A percentile compares a stretch with the other conserved stretches of the same genome.
phyloP scores from a whole-genome alignment of 257 asterid genomes.

The Primulina tabacum region DNA sequence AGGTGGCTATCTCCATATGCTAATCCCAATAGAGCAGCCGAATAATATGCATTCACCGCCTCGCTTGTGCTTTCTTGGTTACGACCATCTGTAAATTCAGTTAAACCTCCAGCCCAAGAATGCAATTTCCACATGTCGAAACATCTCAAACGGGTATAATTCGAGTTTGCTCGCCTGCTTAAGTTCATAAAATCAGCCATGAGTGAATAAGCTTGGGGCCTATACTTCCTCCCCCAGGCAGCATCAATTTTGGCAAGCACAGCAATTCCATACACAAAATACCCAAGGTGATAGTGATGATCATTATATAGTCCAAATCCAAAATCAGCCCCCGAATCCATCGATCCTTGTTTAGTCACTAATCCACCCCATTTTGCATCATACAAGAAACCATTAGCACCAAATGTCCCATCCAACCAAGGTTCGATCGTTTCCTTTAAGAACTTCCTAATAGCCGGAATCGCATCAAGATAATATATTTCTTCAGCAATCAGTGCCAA shows the following conservation, averaged over 20 bases:
- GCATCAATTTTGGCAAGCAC: conserved; percentile 86
- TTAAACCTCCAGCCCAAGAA: conserved; percentile 97
- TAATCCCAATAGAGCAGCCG: conserved; percentile 92
- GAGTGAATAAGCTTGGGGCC: conserved; percentile 67
- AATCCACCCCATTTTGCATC: conserved; percentile 93
- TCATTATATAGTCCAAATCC: conserved; percentile 87
- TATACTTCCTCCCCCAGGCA: conserved; percentile 83
- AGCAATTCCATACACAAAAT: conserved; percentile 78
- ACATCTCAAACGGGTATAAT: conserved; percentile 71
- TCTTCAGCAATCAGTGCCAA: conserved; percentile 91
- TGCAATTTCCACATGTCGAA: conserved; percentile 80
- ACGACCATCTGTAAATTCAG: conserved; percentile 87
- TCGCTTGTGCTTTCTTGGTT: conserved; percentile 95
- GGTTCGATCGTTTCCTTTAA: conserved; percentile 89
- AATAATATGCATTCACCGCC: conserved; percentile 85
- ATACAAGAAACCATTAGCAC: conserved; percentile 67
- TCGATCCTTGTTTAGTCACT: conserved; percentile 74
- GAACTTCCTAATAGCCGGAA: conserved; percentile 60
- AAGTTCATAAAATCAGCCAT: conserved; percentile 87
- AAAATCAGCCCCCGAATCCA: conserved; percentile 80
- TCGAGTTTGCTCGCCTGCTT: conserved; percentile 46
- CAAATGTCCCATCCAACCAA: conserved; percentile 82
- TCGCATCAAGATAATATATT: conserved; percentile 55
- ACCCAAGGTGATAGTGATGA: conserved; percentile 89
- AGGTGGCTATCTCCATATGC: conserved; percentile 89